A percentile compares a stretch with the other conserved stretches of the same genome.
These are phyloP conservation scores for Colletotrichum tamarilloi DNA, from an alignment of 2,329 filamentous ascomycete species.

Conservation along the genomic window DNA sequence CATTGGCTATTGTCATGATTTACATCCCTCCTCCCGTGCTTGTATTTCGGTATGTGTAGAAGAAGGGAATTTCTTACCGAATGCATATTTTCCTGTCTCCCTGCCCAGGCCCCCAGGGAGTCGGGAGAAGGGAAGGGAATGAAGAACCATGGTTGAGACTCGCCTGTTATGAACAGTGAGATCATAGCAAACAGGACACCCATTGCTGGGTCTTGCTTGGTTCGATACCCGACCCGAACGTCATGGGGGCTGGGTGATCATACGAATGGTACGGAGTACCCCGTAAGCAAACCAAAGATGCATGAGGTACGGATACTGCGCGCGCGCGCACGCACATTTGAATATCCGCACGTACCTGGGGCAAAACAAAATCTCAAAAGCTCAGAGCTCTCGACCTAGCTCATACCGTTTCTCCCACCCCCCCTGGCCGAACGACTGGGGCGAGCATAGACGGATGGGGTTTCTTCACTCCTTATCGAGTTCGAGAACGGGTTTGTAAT, in stretches of 20 bases:
- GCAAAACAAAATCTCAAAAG: no score
- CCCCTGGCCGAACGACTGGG: neutral
- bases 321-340: neutral
- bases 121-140: no score
- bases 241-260: neutral
- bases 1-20: no score
- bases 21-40: neutral
- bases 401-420: no score
- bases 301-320: neutral
- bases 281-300: no score
- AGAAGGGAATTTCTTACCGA: neutral
- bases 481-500: neutral
- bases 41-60: neutral
- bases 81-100: neutral
- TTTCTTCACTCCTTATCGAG: neutral
- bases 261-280: no score
- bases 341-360: neutral
- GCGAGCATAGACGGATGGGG: neutral
- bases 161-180: no score
- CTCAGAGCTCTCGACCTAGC: no score
- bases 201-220: neutral
- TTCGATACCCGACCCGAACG: neutral
- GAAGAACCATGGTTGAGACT: no score
- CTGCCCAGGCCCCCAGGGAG: no score
- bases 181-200: no score